These are phyloP conservation scores for Fusarium aywerte DNA, from an alignment of 2,329 filamentous ascomycete species.

Conservation along the genomic window DNA sequence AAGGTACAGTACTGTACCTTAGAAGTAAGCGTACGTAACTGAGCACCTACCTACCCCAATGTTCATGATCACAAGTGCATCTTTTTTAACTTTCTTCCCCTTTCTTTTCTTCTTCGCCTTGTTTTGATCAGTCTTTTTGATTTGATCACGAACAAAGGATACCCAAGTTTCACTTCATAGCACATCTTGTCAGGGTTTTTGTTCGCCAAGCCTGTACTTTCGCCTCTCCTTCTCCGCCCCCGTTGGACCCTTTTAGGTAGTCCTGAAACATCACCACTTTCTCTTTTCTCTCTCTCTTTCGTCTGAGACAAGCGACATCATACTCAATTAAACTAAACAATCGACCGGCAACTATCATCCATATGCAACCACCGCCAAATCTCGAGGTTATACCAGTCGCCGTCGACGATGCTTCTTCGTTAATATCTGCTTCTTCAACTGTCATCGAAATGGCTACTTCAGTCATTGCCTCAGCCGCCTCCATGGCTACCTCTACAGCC, in stretches of 20 bases:
- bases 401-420: conserved; percentile 40
- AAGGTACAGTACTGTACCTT: neutral
- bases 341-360: conserved; percentile 1
- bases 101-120: conserved; percentile 4
- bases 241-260: conserved; percentile 17
- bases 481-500: conserved; percentile 45
- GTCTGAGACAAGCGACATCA: conserved; percentile 26
- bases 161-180: conserved; percentile 8
- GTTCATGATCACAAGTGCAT: conserved; percentile 34
- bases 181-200: conserved; percentile 9
- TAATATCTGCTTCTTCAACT: conserved; percentile 36
- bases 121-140: conserved; percentile 6
- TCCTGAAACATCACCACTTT: conserved; percentile 38
- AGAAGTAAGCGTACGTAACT: neutral
- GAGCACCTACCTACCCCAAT: neutral
- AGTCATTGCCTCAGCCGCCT: conserved; percentile 45
- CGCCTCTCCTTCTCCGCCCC: conserved; percentile 9
- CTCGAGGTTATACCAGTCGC: conserved; percentile 33
- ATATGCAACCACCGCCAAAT: conserved; percentile 42
- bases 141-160: neutral
- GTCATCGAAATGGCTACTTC: conserved; percentile 47
- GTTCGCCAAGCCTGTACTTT: conserved; percentile 1
- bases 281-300: conserved; percentile 13
- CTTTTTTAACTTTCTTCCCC: conserved; percentile 8
- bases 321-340: conserved; percentile 22